These are phyloP conservation scores for Marchantia paleacea DNA, from an alignment of 225 moss, liverwort and hornwort genomes.

Conservation along the genomic window DNA sequence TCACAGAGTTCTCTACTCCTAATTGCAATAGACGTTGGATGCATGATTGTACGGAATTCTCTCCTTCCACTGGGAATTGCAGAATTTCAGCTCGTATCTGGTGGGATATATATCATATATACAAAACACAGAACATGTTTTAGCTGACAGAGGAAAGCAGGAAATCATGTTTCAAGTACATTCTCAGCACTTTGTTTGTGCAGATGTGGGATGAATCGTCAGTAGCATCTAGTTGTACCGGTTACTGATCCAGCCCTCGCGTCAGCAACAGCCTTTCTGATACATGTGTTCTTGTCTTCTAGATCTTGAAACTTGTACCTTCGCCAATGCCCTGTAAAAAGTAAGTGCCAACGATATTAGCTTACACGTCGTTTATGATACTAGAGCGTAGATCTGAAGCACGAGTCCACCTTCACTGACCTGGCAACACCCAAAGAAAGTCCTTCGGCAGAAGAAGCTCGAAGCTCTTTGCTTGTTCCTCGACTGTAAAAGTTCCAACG, in stretches of 20 bases:
- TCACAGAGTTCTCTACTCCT: too few species aligned
- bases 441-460: constrained; percentile 42
- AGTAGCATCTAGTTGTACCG: background rate
- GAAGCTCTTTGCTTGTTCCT: constrained; percentile 47
- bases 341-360: background rate
- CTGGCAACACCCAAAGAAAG: constrained; percentile 77
- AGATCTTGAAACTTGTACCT: constrained; percentile 44
- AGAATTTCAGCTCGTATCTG: too few species aligned
- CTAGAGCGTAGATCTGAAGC: background rate
- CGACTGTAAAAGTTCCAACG: constrained; percentile 41
- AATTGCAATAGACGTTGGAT: too few species aligned
- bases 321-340: constrained; percentile 64
- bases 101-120: too few species aligned
- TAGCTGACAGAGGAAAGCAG: too few species aligned
- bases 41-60: too few species aligned
- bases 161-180: too few species aligned
- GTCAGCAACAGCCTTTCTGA: constrained; percentile 14
- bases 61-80: too few species aligned
- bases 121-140: too few species aligned
- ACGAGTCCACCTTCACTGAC: constrained; percentile 28
- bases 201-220: background rate
- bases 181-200: too few species aligned
- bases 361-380: background rate
- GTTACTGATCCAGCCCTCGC: background rate
- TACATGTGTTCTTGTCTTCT: constrained; percentile 44